These are phyloP conservation scores for Rutstroemia sydowiana DNA, from an alignment of 2,329 filamentous ascomycete species.

Conservation along the genomic window DNA sequence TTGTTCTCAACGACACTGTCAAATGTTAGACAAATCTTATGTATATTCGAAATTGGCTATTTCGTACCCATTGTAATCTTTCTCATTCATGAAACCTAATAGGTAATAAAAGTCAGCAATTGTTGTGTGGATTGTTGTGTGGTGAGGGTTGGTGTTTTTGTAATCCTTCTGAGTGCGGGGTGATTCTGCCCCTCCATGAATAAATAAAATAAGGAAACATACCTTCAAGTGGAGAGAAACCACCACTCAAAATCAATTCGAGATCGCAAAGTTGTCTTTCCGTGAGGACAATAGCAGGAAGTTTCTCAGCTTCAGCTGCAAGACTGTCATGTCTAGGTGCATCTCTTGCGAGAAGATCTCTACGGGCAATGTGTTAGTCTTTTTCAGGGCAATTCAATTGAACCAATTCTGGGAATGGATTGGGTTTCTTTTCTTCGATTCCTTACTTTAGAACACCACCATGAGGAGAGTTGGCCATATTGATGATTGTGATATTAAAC, in stretches of 20 bases:
- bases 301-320: constrained; percentile 71
- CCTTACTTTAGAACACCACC: constrained; percentile 81
- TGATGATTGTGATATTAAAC: constrained; percentile 20
- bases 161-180: constrained; percentile 16
- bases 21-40: constrained; percentile 27
- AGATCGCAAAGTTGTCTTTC: constrained; percentile 98
- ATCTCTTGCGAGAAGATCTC: constrained; percentile 88
- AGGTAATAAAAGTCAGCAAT: constrained; percentile 22
- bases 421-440: neutral
- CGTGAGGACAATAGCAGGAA: constrained; percentile 76
- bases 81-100: constrained; percentile 89
- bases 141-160: neutral
- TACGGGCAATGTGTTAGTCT: constrained; percentile 15
- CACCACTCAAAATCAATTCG: constrained; percentile 93
- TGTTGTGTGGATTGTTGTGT: constrained; percentile 3
- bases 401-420: too few relatives aligned
- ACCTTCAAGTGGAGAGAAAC: constrained; percentile 97
- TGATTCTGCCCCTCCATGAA: constrained; percentile 20
- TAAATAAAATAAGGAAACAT: constrained; percentile 13
- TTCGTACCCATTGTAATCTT: constrained; percentile 86
- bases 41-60: neutral
- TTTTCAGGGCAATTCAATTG: neutral
- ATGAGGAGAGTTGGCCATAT: constrained; percentile 66
- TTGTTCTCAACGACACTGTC: constrained; percentile 77
- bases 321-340: constrained; percentile 74